Conservation (phyloP, 805 yeast genomes). For the Yarrowia keelungensis region DNA sequence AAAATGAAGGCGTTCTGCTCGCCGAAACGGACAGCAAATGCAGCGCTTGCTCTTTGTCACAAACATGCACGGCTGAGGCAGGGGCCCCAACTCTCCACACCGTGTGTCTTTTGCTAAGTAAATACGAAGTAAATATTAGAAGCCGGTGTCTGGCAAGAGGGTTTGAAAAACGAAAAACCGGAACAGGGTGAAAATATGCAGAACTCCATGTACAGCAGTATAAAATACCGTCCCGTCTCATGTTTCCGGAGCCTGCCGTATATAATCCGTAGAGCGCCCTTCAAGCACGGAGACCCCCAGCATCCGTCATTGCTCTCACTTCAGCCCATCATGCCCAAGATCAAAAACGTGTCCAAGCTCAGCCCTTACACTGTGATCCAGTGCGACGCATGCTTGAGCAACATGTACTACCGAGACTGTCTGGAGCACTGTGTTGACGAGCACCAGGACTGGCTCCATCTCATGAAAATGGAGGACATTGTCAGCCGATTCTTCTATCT, state of each 20-base stretch:
- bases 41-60: not conserved
- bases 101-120: not conserved
- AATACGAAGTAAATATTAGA: not conserved
- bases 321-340: constrained; percentile 19
- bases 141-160: not conserved
- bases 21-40: too few species aligned
- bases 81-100: constrained; percentile 18
- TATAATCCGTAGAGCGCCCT: constrained; percentile 3
- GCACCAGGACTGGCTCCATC: constrained; percentile 13
- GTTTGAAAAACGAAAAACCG: not conserved
- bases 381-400: constrained; percentile 13
- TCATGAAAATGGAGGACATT: constrained; percentile 1
- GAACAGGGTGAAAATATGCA: not conserved
- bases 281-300: too few species aligned
- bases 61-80: constrained; percentile 11
- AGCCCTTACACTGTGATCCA: constrained; percentile 5
- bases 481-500: constrained; percentile 11
- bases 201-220: not conserved
- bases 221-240: not conserved
- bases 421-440: constrained; percentile 24
- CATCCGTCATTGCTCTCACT: too few species aligned
- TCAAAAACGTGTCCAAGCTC: constrained; percentile 22
- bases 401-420: constrained; percentile 24
- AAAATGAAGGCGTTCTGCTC: too few species aligned
- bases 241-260: not conserved